Evolutionary conservation across 257 asterid species (phyloP), one percentile per base, ranked within the genome.

Genomic region (Nicotiana tabacum): DNA sequence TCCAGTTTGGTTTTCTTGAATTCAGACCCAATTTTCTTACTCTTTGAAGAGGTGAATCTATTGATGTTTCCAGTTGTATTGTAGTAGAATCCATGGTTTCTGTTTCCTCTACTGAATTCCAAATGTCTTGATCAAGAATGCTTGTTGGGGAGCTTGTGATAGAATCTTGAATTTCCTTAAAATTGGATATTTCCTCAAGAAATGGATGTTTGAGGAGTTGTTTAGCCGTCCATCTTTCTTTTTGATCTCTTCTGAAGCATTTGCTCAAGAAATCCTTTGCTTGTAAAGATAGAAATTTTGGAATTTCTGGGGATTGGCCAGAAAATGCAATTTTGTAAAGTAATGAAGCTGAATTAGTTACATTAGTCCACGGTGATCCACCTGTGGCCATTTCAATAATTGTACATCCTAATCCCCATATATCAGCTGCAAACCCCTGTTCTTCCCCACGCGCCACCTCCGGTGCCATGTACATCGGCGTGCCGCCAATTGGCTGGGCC

Each of bases 381-480:
- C 98, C 97, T 1, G 95, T 89, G 81, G 90, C 88, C 97, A 95
- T 93, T 81, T 93, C 98, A 0, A 95, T 87, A 4, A 95, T 74
- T 9, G 96, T 93, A 84, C 98, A 95, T 1, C 98, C 98, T 30
- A 93, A 46, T 4, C 92, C 94, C 98, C 98, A 95, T 2, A 95
- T 85, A 84, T 95, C 98, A 1, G 92, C 93, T 0, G 95, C 83
- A 11, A 77, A 92, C 21, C 95, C 88, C 83, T 95, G 98, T 57
- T 90, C 90, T 78, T 92, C 92, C 30, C 96, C 97, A 0, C 92
- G 89, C 21, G 90, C 96, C 0, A 88, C 97, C 82, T 95, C 98
- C 43, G 98, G 98, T 4, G 96, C 90, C 98, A 95, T 95, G 77
- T 84, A 95, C 89, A 90, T 62, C 60, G 98, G 98, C 9, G 98